Evolutionary conservation across 202 grass and related monocot species (phyloP).

Genomic region (Cymbopogon flexuosus): DNA sequence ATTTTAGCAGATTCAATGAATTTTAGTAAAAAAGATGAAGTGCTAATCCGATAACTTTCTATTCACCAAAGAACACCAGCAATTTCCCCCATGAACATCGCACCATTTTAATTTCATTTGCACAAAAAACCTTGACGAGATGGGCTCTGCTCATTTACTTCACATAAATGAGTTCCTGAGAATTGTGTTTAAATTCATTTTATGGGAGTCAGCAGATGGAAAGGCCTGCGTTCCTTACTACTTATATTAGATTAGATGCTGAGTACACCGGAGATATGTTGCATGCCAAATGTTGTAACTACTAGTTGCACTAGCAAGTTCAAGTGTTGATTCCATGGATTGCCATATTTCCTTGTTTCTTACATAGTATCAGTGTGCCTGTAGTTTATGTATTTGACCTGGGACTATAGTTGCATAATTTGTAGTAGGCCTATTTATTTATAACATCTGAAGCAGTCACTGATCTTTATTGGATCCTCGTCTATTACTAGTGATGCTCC

Average conservation of each 20-base stretch:
- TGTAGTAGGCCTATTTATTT: conserved; percentile 9
- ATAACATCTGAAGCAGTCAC: neutral
- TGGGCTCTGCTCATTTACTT: neutral
- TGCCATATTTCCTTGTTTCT: neutral
- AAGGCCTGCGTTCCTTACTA: neutral
- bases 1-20: neutral
- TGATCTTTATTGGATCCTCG: neutral
- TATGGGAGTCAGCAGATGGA: neutral
- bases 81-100: neutral
- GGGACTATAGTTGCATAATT: neutral
- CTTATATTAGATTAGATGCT: neutral
- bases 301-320: conserved; percentile 7
- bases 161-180: neutral
- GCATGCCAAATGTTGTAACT: neutral
- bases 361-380: neutral
- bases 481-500: conserved; percentile 2
- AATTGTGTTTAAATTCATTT: conserved; percentile 3
- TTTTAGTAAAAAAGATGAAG: neutral
- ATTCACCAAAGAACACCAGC: neutral
- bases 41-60: neutral
- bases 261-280: neutral
- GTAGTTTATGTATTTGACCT: neutral
- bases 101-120: neutral
- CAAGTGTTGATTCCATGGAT: neutral
- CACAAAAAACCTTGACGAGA: neutral